Conservation (phyloP, 306 rosid species). For the Ormosia emarginata region DNA sequence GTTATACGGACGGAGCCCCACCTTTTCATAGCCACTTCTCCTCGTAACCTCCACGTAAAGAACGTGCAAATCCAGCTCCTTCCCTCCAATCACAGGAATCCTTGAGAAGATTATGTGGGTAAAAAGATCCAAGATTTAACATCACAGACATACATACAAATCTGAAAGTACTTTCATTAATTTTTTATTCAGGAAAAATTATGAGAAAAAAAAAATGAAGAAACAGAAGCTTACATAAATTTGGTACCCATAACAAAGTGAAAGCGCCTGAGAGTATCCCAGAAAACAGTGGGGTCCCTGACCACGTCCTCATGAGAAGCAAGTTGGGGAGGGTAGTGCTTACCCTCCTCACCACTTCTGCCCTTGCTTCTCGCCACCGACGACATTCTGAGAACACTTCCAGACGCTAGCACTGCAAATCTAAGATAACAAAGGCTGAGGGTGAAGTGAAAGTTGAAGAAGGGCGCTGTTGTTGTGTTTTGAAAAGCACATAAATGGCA, state of each 20-base stretch:
- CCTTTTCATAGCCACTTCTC: conserved; percentile 94
- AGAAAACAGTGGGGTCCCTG: conserved; percentile 49
- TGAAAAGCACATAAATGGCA: background rate
- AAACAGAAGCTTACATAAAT: conserved; percentile 56
- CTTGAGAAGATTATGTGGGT: conserved; percentile 29
- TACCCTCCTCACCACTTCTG: conserved; percentile 26
- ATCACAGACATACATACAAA: background rate
- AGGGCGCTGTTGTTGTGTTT: background rate
- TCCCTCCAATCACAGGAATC: conserved; percentile 98
- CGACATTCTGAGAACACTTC: conserved; percentile 34
- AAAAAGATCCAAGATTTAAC: conserved; percentile 3
- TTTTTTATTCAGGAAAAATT: background rate
- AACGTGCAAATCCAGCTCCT: conserved; percentile 88
- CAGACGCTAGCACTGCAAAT: conserved; percentile 21
- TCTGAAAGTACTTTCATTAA: background rate
- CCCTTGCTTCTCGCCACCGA: conserved; percentile 21
- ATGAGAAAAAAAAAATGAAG: background rate
- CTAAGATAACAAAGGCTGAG: background rate
- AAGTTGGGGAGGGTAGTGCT: conserved; percentile 66
- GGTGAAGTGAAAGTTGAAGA: background rate
- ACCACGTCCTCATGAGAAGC: conserved; percentile 64
- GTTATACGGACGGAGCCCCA: background rate
- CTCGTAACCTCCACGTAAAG: conserved; percentile 83
- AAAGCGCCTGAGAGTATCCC: conserved; percentile 92
- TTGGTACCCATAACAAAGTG: conserved; percentile 76